A percentile compares a stretch with the other conserved stretches of the same genome.
Evolutionary conservation across 139 green algal genomes (phyloP).

Genomic region (Closterium sp.): DNA sequence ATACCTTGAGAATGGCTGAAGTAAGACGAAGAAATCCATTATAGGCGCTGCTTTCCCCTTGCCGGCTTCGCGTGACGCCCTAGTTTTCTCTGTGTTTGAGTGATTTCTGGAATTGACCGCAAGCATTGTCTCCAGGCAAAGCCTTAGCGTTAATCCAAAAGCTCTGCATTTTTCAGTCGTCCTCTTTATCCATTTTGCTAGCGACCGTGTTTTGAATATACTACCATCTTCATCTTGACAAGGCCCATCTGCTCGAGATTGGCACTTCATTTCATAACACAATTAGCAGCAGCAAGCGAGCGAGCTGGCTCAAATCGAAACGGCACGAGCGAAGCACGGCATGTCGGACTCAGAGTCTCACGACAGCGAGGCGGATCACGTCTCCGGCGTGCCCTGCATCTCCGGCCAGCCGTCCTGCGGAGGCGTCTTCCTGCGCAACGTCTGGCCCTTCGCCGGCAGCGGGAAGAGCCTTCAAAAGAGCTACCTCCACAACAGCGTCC

Average conservation of each 20-base stretch:
- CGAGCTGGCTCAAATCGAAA: not conserved
- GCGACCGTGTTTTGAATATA: too few species aligned
- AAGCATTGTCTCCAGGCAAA: not conserved
- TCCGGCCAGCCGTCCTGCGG: not conserved
- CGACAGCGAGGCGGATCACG: not conserved
- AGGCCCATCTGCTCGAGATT: not conserved
- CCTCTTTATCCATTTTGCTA: not conserved
- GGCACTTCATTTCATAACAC: not conserved
- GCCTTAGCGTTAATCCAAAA: not conserved
- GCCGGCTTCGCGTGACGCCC: not conserved
- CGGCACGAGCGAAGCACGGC: not conserved
- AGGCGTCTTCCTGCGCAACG: not conserved
- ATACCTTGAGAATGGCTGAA: not conserved
- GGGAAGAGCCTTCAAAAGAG: not conserved
- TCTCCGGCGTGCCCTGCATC: not conserved
- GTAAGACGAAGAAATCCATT: not conserved
- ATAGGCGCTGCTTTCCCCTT: not conserved
- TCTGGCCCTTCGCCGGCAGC: not conserved
- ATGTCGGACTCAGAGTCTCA: not conserved
- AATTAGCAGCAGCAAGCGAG: not conserved
- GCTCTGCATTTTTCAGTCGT: not conserved
- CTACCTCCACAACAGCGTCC: not conserved
- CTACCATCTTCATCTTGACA: too few species aligned
- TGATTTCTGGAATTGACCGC: not conserved
- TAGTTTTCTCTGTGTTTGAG: not conserved